Evolutionary conservation across 805 yeast genomes (phyloP), one percentile per base, ranked within the genome.

Genomic region (Ogataea salicorniae): DNA sequence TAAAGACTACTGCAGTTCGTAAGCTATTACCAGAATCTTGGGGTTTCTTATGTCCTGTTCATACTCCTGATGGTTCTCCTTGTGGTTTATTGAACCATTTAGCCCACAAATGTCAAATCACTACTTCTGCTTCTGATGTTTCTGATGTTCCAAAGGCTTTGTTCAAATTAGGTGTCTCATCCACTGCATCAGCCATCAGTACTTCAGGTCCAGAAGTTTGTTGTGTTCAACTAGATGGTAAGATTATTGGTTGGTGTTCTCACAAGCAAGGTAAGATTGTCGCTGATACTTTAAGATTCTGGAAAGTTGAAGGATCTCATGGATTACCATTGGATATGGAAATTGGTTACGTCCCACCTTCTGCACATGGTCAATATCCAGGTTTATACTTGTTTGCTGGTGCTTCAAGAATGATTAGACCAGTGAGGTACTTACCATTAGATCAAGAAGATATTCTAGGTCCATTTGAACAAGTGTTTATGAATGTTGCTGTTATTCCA

Each of bases 11-110:
- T 22, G 86, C 98, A 1, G 99, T 94, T 42, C 83, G 99, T 74
- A 94, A 94, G 68, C 74, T 94, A 60, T 77, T 94, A 49, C 99
- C 99, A 1, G 99, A 94, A 68, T 87, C 97, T 1, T 94, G 99
- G 99, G 99, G 99, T 3, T 94, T 94, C 79, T 71, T 94, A 59
- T 94, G 99, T 72, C 99, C 99, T 13, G 99, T 94, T 22, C 99
- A 94, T 69, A 94, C 99, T 14, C 99, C 99, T 6, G 99, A 94
- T 84, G 99, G 99, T 59, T 87, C 98, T 44, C 99, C 99, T 18
- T 94, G 99, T 82, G 99, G 99, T 74, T 76, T 94, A 66, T 74
- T 94, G 62, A 94, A 94, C 71, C 99, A 94, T 76, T 83, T 94
- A 72, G 85, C 98, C 9, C 97, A 94, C 71, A 90, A 88, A 69